Evolutionary conservation across 2,329 filamentous ascomycete species (phyloP).

Genomic region (Epichloe gansuensis): DNA sequence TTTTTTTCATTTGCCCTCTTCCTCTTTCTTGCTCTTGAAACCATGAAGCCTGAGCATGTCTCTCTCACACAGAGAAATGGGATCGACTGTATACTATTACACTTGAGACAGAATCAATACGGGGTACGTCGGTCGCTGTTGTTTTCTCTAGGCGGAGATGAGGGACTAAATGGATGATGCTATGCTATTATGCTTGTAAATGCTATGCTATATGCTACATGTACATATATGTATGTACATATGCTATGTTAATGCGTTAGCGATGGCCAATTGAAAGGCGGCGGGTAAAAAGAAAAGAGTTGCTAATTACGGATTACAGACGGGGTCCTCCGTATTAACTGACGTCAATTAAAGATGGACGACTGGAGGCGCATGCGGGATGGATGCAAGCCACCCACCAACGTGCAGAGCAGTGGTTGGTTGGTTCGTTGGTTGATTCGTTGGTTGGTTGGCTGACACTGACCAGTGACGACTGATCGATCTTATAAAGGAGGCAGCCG

Average conservation of each 20-base stretch:
- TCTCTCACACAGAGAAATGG: neutral
- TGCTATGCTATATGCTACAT: no score
- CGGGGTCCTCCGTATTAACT: neutral
- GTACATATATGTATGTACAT: neutral
- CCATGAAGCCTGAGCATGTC: constrained; percentile 1
- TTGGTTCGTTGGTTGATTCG: neutral
- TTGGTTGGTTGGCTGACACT: neutral
- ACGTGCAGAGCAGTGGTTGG: neutral
- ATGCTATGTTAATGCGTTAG: neutral
- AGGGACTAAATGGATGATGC: no score
- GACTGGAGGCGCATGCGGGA: neutral
- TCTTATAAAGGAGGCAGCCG: neutral
- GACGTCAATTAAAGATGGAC: neutral
- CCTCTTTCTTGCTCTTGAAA: neutral
- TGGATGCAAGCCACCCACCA: neutral
- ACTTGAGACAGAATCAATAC: neutral
- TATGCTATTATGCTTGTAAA: no score
- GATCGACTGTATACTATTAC: neutral
- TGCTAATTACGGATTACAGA: no score
- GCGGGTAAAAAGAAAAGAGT: no score
- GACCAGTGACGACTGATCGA: no score
- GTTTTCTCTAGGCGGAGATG: no score
- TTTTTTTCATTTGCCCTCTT: neutral
- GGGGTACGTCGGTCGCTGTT: no score
- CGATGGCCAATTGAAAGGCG: no score